Conservation (phyloP, 2,329 filamentous ascomycete species). For the Calonectria pseudoreteaudii region DNA sequence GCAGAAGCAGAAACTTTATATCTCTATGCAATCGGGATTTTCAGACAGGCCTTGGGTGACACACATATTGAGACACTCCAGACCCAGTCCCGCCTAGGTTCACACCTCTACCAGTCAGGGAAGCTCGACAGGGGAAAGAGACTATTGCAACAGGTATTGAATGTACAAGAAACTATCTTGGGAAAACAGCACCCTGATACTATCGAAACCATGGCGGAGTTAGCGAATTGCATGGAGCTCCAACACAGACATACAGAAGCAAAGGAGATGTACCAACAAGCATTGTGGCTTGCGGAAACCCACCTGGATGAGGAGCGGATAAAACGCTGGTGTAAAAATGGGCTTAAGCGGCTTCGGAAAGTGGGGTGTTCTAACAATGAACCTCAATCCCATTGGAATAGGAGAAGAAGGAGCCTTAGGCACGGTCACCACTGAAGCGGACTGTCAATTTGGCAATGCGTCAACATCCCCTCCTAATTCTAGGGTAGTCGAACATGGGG, state of each 20-base stretch:
- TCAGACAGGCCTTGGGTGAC: not conserved
- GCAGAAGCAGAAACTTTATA: not conserved
- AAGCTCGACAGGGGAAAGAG: not conserved
- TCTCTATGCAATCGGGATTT: not conserved
- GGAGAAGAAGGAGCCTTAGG: not conserved
- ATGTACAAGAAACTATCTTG: not conserved
- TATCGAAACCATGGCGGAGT: not conserved
- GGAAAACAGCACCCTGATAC: not conserved
- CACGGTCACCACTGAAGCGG: not conserved
- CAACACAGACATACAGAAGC: constrained; percentile 29
- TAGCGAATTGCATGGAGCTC: not conserved
- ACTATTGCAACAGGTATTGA: not conserved
- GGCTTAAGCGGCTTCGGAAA: not conserved
- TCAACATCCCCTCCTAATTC: too few species aligned
- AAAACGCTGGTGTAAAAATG: not conserved
- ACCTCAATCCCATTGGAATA: not conserved
- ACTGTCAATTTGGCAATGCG: too few species aligned
- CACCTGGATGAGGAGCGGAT: not conserved
- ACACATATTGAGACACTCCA: not conserved
- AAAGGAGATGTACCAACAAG: not conserved
- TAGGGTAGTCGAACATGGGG: too few species aligned
- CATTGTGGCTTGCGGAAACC: not conserved
- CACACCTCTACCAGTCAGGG: not conserved
- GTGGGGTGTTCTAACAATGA: not conserved
- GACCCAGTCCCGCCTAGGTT: not conserved